phyloP scores from a whole-genome alignment of 2,329 filamentous ascomycete genomes.

The Orbilia quercus region DNA sequence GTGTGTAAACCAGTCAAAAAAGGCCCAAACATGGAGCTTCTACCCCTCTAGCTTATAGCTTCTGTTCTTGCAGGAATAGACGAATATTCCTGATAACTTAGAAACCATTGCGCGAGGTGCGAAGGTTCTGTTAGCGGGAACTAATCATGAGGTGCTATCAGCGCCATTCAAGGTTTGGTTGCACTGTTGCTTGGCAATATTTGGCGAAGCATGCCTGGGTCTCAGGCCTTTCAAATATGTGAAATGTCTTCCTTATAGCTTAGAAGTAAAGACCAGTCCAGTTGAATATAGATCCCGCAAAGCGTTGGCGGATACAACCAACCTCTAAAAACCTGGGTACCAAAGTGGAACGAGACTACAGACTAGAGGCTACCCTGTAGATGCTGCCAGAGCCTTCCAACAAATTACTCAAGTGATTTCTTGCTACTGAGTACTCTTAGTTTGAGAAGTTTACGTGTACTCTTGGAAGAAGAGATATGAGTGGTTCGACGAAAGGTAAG shows the following conservation, averaged over 20 bases:
- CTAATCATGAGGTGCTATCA: constrained; percentile 13
- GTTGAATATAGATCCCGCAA: no score
- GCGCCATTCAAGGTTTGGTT: constrained; percentile 20
- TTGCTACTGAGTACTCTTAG: no score
- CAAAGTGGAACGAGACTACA: no score
- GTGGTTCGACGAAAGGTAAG: constrained; percentile 46
- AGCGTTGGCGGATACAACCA: no score
- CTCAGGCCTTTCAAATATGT: neutral
- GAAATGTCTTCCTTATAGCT: no score
- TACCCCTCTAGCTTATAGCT: constrained; percentile 11
- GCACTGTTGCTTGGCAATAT: neutral
- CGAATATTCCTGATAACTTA: constrained; percentile 21
- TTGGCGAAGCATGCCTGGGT: neutral
- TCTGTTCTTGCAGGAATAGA: constrained; percentile 14
- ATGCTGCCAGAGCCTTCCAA: no score
- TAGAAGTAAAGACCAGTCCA: no score
- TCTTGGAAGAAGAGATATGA: constrained; percentile 2
- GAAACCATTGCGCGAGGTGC: constrained; percentile 16
- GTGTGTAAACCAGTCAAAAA: neutral
- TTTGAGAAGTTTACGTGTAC: no score
- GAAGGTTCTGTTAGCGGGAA: constrained; percentile 1
- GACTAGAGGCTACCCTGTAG: no score
- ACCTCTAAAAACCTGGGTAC: no score
- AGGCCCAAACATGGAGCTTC: neutral
- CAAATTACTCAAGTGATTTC: no score